Evolutionary conservation across 768 basidiomycete genomes (phyloP).

Genomic region (Hysterangium stoloniferum): DNA sequence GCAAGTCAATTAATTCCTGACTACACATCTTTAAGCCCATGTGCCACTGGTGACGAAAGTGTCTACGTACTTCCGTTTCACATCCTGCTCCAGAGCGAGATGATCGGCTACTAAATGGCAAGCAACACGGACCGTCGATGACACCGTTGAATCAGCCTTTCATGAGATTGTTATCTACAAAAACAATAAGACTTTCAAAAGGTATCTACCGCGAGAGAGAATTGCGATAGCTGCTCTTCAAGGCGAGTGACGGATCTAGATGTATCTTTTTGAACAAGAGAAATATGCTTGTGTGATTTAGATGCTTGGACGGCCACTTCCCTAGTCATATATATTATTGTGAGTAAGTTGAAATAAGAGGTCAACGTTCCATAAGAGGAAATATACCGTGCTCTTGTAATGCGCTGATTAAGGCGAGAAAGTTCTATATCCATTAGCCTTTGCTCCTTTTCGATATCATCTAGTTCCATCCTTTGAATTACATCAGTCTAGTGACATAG

Average conservation of each 20-base stretch:
- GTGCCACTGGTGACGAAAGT: too few relatives aligned
- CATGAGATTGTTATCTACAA: background rate
- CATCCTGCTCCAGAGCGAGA: background rate
- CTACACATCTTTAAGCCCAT: too few relatives aligned
- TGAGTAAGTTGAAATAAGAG: background rate
- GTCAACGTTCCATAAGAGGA: background rate
- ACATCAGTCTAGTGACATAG: background rate
- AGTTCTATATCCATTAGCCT: background rate
- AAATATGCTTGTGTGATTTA: background rate
- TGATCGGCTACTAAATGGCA: background rate
- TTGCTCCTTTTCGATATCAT: background rate
- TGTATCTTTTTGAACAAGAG: background rate
- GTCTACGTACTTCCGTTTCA: background rate
- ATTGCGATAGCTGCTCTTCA: background rate
- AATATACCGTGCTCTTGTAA: background rate
- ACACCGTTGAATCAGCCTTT: background rate
- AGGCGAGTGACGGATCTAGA: background rate
- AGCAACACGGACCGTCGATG: background rate
- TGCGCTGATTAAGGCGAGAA: background rate
- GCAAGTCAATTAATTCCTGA: background rate
- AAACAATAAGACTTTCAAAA: background rate
- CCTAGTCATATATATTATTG: too few relatives aligned
- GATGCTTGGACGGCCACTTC: too few relatives aligned
- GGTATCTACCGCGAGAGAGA: background rate
- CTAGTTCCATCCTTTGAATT: background rate